Percentiles rank a stretch among this genome's conserved stretches.
phyloP scores from a whole-genome alignment of 2,329 filamentous ascomycete genomes.

The Phoma sp. region DNA sequence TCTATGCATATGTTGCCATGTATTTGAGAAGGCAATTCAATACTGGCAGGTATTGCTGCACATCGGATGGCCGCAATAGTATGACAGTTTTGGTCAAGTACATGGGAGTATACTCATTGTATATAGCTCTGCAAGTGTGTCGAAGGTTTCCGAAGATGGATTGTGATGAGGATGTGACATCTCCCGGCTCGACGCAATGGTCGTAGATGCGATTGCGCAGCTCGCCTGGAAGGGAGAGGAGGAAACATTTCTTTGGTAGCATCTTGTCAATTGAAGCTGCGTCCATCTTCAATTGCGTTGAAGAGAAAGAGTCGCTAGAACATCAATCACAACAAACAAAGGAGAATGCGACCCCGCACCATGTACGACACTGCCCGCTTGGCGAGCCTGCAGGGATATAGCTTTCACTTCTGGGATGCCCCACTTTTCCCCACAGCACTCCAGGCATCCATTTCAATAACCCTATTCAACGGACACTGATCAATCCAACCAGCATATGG shows the following conservation, averaged over 20 bases:
- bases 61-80: neutral
- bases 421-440: neutral
- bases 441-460: conserved; percentile 10
- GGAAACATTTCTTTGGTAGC: neutral
- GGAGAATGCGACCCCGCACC: too few species aligned
- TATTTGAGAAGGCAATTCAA: neutral
- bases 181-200: conserved; percentile 1
- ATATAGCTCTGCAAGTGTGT: neutral
- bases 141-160: neutral
- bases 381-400: too few species aligned
- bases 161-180: neutral
- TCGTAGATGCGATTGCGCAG: conserved; percentile 8
- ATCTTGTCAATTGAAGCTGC: too few species aligned
- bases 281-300: too few species aligned
- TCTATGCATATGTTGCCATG: neutral
- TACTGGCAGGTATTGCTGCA: neutral
- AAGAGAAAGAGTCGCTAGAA: neutral
- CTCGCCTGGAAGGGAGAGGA: conserved; percentile 1
- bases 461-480: neutral
- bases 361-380: too few species aligned
- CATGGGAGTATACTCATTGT: neutral
- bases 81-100: neutral
- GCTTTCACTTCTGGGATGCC: neutral
- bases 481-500: neutral
- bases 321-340: too few species aligned